Base-by-base conservation (phyloP, 2,329 filamentous ascomycete genomes). In the Aspergillus pseudonomiae region DNA sequence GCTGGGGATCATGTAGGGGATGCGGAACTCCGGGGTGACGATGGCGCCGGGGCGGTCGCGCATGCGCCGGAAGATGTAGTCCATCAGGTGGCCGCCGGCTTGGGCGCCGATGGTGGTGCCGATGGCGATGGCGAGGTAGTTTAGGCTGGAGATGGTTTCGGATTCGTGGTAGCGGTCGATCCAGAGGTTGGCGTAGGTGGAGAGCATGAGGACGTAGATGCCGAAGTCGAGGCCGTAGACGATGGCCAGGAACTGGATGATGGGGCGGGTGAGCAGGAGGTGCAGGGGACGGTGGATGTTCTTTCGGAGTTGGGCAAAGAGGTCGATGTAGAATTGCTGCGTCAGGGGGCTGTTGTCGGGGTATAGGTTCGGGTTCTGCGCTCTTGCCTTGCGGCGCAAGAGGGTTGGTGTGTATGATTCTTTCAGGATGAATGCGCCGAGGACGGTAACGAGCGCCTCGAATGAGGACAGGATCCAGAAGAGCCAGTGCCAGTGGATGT, bases 401-500 rank as follows among this genome's bases (percentile, higher is more conserved):
- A 60, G 48, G 12, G 34, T 6, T 4, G 58, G 58, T 14, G 58
- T 54, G 26, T 60, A 54, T 26, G 21, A 60, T 54, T 60, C 58
- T 11, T 32, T 41, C 2, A 60, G 14, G 24, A 60, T 30, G 10
- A 60, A 1, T 12, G 24, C 39, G 19, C 46, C 58, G 3, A 54
- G 10, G 14, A 43, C 34, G 16, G 50, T 34, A 6, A 60, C 28
- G 34, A 43, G 32, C 2, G 48, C 58, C n/a, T 60, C 46, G 48
- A 60, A 60, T 10, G 39, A 24, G 16, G 58, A 60, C 10, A 60
- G 34, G 16, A 60, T 60, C 58, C 58, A 60, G 26, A 60, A 60
- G 34, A 60, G 58, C 58, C 58, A 60, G 34, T 53, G 46, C 58
- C 58, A 60, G 46, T 60, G 58, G 16, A 60, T 39, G 32, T 60